Evolutionary conservation across 208 protist species (phyloP), one percentile per base, ranked within the genome.

Genomic region (Naegleria gruberi): DNA sequence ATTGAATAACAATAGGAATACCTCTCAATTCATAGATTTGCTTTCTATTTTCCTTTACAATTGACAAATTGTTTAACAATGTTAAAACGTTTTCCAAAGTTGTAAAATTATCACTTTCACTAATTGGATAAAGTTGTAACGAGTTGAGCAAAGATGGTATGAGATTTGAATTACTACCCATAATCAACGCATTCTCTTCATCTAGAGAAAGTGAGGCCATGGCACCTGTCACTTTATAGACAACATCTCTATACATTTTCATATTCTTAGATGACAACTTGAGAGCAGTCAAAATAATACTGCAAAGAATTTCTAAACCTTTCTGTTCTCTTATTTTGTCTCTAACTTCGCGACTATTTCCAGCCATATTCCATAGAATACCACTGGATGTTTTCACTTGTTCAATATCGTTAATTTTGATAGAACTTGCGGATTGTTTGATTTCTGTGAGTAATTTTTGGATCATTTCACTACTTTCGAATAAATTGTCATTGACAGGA

Each of bases 331-430:
- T 55, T 40, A 87, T 87, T 37, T 55, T 55, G 5, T 40, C 4
- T 40, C 83, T 47, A 17, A 10, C 44, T 55, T 87, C 43, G 6
- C 7, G 0, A 26, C 26, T 41, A n/a, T 30, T 40, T 7, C 65
- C 65, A 77, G 43, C 83, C 41, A 87, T 87, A 41, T 87, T 87
- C 83, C 83, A 87, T 37, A 87, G 40, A 41, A 41, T 87, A 42
- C 83, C 83, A 87, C n/a, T 40, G 4, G 43, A 55, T n/a, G 12
- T 37, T 41, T 55, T 55, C 8, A 87, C 40, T 34, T 41, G n/a
- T 40, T 87, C 83, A 46, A 12, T 19, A 46, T 87, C 44, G 0
- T 8, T 55, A 37, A 30, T 55, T 45, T 23, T 87, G 4, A 34
- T 40, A 12, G n/a, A 12, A n/a, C 6, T 40, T 34, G n/a, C 0